Conservation (phyloP, 805 yeast species). For the Candida germanica region DNA sequence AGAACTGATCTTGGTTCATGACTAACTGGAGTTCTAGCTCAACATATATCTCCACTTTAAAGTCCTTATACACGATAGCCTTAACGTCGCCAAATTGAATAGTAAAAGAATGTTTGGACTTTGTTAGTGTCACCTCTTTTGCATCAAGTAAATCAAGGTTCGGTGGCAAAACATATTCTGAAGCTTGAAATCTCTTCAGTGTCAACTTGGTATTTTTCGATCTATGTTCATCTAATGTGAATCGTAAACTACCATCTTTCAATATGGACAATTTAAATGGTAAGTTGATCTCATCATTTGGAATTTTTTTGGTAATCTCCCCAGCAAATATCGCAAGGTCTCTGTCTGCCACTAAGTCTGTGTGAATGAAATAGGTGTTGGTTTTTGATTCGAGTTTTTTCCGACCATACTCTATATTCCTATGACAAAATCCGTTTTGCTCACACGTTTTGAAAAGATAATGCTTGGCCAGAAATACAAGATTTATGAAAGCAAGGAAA, state of each 20-base stretch:
- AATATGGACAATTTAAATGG: constrained; percentile 60
- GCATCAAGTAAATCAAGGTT: constrained; percentile 47
- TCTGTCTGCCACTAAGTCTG: constrained; percentile 1
- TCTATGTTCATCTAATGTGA: constrained; percentile 63
- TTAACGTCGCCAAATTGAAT: background rate
- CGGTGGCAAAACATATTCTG: constrained; percentile 18
- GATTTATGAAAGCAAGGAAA: background rate
- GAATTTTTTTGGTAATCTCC: constrained; percentile 5
- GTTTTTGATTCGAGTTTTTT: constrained; percentile 2
- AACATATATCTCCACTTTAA: constrained; percentile 30
- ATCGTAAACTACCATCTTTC: constrained; percentile 55
- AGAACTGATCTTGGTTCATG: constrained; percentile 64
- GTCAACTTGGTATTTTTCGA: constrained; percentile 22
- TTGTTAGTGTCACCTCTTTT: constrained; percentile 12
- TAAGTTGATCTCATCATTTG: constrained; percentile 29
- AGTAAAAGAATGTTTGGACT: background rate
- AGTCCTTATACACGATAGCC: constrained; percentile 2
- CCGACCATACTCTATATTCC: constrained; percentile 69
- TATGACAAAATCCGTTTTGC: constrained; percentile 77
- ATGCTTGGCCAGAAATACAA: constrained; percentile 46
- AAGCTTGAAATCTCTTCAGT: constrained; percentile 55
- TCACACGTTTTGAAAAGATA: constrained; percentile 74
- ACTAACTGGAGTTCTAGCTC: constrained; percentile 47
- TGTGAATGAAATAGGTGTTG: constrained; percentile 3
- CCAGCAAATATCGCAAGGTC: constrained; percentile 7